Percentiles rank a stretch among this genome's conserved stretches.
phyloP scores from a whole-genome alignment of 805 yeast genomes.

The Suhomyces kilbournensis region DNA sequence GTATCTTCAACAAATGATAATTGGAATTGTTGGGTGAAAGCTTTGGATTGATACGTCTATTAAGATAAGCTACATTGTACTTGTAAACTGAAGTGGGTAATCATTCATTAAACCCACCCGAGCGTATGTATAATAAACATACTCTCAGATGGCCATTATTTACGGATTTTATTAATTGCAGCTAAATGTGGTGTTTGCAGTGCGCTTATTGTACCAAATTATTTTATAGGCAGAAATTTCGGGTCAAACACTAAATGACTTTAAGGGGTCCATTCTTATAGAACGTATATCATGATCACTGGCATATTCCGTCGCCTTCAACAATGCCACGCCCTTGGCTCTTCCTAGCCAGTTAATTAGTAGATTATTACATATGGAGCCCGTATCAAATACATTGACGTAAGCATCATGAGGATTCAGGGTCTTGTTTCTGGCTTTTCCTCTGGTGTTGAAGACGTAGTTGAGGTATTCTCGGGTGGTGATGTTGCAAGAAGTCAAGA shows the following conservation, averaged over 20 bases:
- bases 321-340: conserved; percentile 22
- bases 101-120: too few relatives aligned
- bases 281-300: conserved; percentile 25
- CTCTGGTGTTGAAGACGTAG: conserved; percentile 33
- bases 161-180: too few relatives aligned
- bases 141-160: neutral
- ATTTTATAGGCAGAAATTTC: neutral
- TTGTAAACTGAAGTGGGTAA: too few relatives aligned
- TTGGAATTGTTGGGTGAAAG: too few relatives aligned
- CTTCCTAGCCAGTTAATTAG: conserved; percentile 38
- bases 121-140: neutral
- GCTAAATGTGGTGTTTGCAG: too few relatives aligned
- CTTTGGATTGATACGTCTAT: too few relatives aligned
- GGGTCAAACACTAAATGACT: neutral
- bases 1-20: too few relatives aligned
- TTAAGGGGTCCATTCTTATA: conserved; percentile 21
- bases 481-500: conserved; percentile 52
- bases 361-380: conserved; percentile 23
- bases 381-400: conserved; percentile 30
- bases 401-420: conserved; percentile 8
- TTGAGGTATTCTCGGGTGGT: conserved; percentile 74
- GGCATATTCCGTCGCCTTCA: conserved; percentile 17
- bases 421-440: conserved; percentile 15
- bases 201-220: neutral
- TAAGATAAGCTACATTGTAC: too few relatives aligned